phyloP scores from a whole-genome alignment of 768 basidiomycete species.

The Hortiboletus flavorubellus region DNA sequence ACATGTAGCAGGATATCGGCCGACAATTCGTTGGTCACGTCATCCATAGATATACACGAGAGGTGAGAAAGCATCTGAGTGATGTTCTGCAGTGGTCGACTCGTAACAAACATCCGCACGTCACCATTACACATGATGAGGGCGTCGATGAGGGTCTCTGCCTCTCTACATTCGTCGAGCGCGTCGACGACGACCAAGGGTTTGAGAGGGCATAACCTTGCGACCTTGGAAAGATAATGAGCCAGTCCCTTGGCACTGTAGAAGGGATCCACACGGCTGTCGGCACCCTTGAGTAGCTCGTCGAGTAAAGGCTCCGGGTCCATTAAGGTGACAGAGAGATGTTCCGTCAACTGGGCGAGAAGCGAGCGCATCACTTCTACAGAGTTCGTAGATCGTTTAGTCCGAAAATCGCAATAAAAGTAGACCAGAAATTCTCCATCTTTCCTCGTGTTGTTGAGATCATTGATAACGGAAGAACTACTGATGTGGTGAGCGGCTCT shows the following conservation, averaged over 20 bases:
- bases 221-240: not conserved
- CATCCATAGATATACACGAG: slow-evolving; percentile 11
- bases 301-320: not conserved
- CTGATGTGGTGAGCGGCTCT: not conserved
- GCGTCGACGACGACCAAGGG: slow-evolving; percentile 19
- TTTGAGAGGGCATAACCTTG: not conserved
- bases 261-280: not conserved
- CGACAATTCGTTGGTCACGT: not conserved
- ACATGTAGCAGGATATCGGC: slow-evolving; percentile 13
- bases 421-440: not conserved
- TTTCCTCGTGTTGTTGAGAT: not conserved
- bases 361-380: slow-evolving; percentile 19
- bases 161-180: slow-evolving; percentile 21
- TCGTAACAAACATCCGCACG: slow-evolving; percentile 6
- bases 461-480: not conserved
- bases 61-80: not conserved
- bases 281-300: slow-evolving; percentile 2
- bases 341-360: slow-evolving; percentile 12
- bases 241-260: slow-evolving; percentile 3
- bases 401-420: slow-evolving; percentile 27
- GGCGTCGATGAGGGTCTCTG: slow-evolving; percentile 7
- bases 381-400: slow-evolving; percentile 1
- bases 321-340: not conserved
- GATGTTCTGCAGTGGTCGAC: slow-evolving; percentile 8
- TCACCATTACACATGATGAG: not conserved